Evolutionary conservation across 2,329 filamentous ascomycete species (phyloP).

Genomic region (Scytalidium sp.): DNA sequence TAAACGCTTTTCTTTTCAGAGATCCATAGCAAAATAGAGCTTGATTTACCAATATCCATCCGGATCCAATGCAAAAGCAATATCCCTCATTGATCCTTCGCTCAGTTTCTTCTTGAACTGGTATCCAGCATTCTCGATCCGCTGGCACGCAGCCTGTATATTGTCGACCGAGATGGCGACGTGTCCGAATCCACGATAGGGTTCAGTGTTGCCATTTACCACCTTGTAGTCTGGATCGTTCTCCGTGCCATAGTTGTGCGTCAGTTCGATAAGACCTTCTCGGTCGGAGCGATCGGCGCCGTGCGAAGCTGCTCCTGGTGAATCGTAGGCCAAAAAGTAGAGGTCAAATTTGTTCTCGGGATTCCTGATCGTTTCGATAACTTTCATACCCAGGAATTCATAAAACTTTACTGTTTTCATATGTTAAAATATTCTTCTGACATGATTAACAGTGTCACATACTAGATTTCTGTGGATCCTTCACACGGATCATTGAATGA

Average conservation of each 20-base stretch:
- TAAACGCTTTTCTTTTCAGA: background rate
- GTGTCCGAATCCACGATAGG: constrained; percentile 68
- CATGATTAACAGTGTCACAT: constrained; percentile 14
- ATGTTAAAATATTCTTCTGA: background rate
- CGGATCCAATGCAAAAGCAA: constrained; percentile 87
- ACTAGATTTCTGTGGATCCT: constrained; percentile 83
- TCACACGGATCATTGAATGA: constrained; percentile 93
- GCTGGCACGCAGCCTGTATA: constrained; percentile 84
- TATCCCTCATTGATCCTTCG: constrained; percentile 82
- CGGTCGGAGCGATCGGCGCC: constrained; percentile 75
- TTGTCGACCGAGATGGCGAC: constrained; percentile 80
- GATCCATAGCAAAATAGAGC: constrained; percentile 32
- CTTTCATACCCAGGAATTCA: constrained; percentile 82
- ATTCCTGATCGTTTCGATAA: constrained; percentile 77
- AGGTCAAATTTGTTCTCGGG: constrained; percentile 91
- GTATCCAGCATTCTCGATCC: constrained; percentile 87
- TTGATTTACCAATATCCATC: constrained; percentile 69
- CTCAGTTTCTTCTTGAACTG: constrained; percentile 92
- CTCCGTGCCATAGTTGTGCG: constrained; percentile 85
- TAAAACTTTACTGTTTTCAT: constrained; percentile 75
- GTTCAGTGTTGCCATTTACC: constrained; percentile 89
- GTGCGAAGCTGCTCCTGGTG: constrained; percentile 68
- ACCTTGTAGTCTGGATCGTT: constrained; percentile 75
- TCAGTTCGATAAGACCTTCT: constrained; percentile 86
- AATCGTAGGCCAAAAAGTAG: constrained; percentile 92